phyloP scores from a whole-genome alignment of 495 filamentous ascomycete species.

The Copromyces sp. region DNA sequence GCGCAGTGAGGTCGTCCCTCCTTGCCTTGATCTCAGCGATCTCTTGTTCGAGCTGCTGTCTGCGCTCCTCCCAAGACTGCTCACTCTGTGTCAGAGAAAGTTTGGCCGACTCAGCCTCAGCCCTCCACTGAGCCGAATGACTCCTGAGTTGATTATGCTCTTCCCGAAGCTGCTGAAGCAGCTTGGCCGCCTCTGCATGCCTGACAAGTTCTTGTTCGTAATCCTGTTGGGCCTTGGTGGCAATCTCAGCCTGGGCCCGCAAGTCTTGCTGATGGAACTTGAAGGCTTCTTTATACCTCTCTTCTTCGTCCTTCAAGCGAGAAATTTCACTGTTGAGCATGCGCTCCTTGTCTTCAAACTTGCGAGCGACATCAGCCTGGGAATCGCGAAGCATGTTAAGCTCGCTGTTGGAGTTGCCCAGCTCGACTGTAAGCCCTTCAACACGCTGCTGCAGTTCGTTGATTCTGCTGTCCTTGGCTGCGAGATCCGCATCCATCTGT shows the following conservation, averaged over 20 bases:
- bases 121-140: conserved; percentile 56
- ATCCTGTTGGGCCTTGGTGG: conserved; percentile 82
- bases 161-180: conserved; percentile 61
- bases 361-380: conserved; percentile 61
- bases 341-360: conserved; percentile 69
- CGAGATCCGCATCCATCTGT: conserved; percentile 64
- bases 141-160: conserved; percentile 76
- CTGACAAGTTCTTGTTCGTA: conserved; percentile 91
- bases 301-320: conserved; percentile 77
- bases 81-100: conserved; percentile 69
- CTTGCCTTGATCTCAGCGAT: conserved; percentile 64
- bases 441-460: conserved; percentile 69
- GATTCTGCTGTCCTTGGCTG: conserved; percentile 66
- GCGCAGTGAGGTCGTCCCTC: conserved; percentile 67
- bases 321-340: conserved; percentile 62
- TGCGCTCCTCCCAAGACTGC: conserved; percentile 75
- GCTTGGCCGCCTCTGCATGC: conserved; percentile 84
- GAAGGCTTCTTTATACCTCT: conserved; percentile 64
- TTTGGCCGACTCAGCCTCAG: conserved; percentile 73
- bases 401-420: conserved; percentile 68
- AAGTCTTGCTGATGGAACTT: conserved; percentile 80
- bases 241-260: conserved; percentile 86
- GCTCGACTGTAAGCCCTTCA: conserved; percentile 71
- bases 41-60: conserved; percentile 72
- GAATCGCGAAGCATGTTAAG: conserved; percentile 66